These are phyloP conservation scores for Metschnikowia cerradonensis DNA, from an alignment of 805 yeast genomes.

Conservation along the genomic window DNA sequence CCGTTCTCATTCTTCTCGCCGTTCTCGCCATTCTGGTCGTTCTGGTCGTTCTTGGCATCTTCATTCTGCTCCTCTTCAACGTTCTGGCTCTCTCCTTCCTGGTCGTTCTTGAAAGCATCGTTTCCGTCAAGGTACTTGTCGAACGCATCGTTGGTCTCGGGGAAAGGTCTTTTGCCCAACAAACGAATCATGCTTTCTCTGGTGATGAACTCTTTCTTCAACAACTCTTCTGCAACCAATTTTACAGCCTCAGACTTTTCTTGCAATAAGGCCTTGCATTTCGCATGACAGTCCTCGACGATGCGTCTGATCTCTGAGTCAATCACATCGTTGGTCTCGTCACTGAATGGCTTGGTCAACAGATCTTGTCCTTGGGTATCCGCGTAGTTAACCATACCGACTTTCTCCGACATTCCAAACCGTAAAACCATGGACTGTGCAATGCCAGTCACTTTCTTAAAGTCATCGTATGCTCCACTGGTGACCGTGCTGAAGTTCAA, in stretches of 20 bases:
- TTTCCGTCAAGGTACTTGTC: constrained; percentile 61
- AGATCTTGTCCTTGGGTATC: constrained; percentile 45
- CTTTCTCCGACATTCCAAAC: constrained; percentile 80
- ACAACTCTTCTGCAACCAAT: constrained; percentile 80
- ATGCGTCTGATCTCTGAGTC: constrained; percentile 68
- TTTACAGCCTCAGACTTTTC: constrained; percentile 76
- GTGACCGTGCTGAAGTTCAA: constrained; percentile 83
- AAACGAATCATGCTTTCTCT: constrained; percentile 90
- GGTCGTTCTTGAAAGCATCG: constrained; percentile 38
- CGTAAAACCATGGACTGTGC: constrained; percentile 87
- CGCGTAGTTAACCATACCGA: constrained; percentile 65
- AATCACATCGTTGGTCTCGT: constrained; percentile 61
- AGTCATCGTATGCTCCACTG: constrained; percentile 89
- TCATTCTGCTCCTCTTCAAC: constrained; percentile 18
- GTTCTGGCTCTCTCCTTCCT: constrained; percentile 11
- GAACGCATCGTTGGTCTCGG: constrained; percentile 86
- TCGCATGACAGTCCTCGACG: constrained; percentile 59
- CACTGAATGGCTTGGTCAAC: constrained; percentile 63
- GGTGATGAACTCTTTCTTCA: constrained; percentile 83
- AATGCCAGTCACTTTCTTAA: constrained; percentile 84
- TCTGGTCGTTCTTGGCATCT: constrained; percentile 34
- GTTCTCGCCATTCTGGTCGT: constrained; percentile 33
- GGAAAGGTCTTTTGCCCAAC: constrained; percentile 88
- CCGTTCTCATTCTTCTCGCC: constrained; percentile 17
- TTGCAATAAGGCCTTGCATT: constrained; percentile 55